Evolutionary conservation across 768 basidiomycete species (phyloP).

Genomic region (Termitomyces bulborhizus): DNA sequence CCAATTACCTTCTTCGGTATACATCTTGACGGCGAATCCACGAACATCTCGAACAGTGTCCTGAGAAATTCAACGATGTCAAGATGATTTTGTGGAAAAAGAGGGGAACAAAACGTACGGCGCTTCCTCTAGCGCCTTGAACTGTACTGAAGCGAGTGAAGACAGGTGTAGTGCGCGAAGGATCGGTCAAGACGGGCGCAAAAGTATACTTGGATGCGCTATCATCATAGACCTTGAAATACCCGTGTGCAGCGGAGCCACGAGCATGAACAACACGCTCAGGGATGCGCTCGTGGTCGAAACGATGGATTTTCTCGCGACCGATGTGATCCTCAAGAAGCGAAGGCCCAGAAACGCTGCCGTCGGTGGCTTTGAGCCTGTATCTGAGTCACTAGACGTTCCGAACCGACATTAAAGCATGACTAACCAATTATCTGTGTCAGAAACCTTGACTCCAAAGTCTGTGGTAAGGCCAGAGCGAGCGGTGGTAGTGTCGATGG

Average conservation of each 20-base stretch:
- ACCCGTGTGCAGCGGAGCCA: constrained; percentile 75
- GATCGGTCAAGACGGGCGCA: constrained; percentile 68
- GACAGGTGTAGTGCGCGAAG: constrained; percentile 64
- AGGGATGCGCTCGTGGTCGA: constrained; percentile 84
- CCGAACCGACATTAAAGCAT: background rate
- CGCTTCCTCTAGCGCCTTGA: constrained; percentile 73
- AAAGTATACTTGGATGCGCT: constrained; percentile 65
- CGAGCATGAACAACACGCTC: constrained; percentile 75
- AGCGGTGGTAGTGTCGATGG: constrained; percentile 6
- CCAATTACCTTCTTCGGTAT: constrained; percentile 44
- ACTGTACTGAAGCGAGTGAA: constrained; percentile 89
- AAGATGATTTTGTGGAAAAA: background rate
- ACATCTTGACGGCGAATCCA: constrained; percentile 69
- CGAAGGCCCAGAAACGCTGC: constrained; percentile 51
- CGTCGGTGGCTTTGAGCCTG: constrained; percentile 52
- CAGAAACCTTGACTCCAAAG: constrained; percentile 48
- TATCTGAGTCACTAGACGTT: background rate
- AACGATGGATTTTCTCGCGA: constrained; percentile 71
- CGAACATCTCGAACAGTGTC: constrained; percentile 81
- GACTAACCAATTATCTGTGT: constrained; percentile 62
- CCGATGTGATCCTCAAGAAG: constrained; percentile 75
- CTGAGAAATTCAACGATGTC: constrained; percentile 19
- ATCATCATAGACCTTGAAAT: constrained; percentile 70
- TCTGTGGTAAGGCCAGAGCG: constrained; percentile 47
- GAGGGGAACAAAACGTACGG: constrained; percentile 37